Evolutionary conservation across 495 filamentous ascomycete genomes (phyloP), one percentile per base, ranked within the genome.

Genomic region (Neurospora sp.): DNA sequence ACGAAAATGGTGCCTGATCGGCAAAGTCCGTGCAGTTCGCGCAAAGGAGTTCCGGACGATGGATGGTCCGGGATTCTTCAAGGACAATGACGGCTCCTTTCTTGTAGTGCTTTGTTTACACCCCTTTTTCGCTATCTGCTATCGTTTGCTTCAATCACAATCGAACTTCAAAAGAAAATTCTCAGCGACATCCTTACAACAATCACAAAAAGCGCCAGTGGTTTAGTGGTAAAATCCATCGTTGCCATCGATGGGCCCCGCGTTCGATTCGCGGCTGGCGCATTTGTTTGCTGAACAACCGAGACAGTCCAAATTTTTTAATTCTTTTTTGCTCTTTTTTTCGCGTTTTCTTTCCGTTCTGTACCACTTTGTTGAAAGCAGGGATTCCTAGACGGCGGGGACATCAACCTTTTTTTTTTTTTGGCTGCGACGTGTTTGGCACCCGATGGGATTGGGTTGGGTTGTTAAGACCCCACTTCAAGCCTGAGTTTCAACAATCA

Each of bases 141-240:
- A 45, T 45, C 18, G 8, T 45, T 18, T 45, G 18, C 42, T n/a
- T 45, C 18, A n/a, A 8, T n/a, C 18, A 9, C 42, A 45, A 45
- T 20, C 3, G 6, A 20, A 9, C 31, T 65, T 65, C 27, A 65
- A 18, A 18, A 65, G 4, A 3, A 2, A 12, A 61, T 27, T 2
- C 22, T 31, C 48, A 5, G 10, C 10, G 2, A 18, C 20, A 16
- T 61, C 2, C 12, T 65, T 0, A 1, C 53, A 35, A 35, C 35
- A 37, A 37, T 9, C 2, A 35, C 12, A 61, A 31, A 31, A 35
- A 16, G 53, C 53, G 53, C 53, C 79, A 82, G 82, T 84, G 82
- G 82, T 84, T 84, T 84, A 84, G 83, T 84, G 83, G 83, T 84
- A 84, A 84, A 84, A 84, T 84, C 81, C 83, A 84, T 84, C 83